Evolutionary conservation across 257 asterid genomes (phyloP).

Genomic region (Capsicum chinense): DNA sequence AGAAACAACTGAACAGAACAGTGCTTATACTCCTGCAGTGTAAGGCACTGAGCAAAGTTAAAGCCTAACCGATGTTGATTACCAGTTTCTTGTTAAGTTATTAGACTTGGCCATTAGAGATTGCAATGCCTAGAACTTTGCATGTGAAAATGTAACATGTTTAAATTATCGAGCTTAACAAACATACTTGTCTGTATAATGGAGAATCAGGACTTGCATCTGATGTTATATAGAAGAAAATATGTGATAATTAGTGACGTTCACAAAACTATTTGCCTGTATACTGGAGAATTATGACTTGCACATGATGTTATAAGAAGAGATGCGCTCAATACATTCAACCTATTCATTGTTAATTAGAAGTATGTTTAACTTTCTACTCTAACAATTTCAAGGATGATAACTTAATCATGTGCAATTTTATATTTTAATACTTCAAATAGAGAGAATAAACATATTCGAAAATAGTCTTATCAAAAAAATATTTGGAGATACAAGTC

Average conservation of each 20-base stretch:
- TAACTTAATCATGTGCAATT: neutral
- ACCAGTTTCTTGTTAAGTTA: neutral
- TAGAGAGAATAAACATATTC: neutral
- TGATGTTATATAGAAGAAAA: neutral
- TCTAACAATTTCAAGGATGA: neutral
- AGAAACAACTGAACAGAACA: neutral
- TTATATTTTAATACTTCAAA: too few species aligned
- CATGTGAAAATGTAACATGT: neutral
- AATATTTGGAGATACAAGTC: neutral
- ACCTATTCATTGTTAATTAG: neutral
- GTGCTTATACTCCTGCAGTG: neutral
- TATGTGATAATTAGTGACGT: neutral
- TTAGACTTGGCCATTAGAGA: constrained; percentile 10
- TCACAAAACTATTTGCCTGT: neutral
- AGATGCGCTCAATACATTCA: neutral
- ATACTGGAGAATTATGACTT: neutral
- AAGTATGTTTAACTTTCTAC: neutral
- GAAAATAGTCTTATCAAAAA: neutral
- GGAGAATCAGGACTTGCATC: neutral
- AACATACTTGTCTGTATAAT: neutral
- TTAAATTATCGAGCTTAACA: neutral
- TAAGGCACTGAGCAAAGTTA: neutral
- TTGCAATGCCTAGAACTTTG: neutral
- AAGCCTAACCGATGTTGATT: constrained; percentile 2
- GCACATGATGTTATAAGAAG: neutral